These are phyloP conservation scores for Trifolium repens DNA, from an alignment of 306 rosid genomes.

Conservation along the genomic window DNA sequence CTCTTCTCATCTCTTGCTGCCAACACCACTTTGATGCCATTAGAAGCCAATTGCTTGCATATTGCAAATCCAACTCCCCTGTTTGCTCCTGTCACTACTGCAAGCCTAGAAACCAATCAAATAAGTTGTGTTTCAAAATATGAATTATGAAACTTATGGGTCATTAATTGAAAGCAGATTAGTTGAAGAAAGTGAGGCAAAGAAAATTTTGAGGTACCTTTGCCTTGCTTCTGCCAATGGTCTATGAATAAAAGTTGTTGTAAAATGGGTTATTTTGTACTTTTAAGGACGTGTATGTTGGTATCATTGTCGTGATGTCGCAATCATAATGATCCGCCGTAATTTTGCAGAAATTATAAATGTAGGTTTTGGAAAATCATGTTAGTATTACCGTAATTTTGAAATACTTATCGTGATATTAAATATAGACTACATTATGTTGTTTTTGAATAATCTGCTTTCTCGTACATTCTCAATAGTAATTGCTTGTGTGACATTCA, in stretches of 20 bases:
- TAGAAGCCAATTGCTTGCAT: constrained; percentile 33
- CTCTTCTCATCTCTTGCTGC: constrained; percentile 39
- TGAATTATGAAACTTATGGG: background rate
- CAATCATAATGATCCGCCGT: too few relatives aligned
- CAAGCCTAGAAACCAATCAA: constrained; percentile 6
- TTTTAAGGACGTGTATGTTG: too few relatives aligned
- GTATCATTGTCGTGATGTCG: too few relatives aligned
- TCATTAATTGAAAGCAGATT: background rate
- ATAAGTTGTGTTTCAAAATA: background rate
- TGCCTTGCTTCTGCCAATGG: background rate
- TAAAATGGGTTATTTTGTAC: background rate
- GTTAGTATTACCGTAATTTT: too few relatives aligned
- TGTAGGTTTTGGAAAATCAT: too few relatives aligned
- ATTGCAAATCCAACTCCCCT: constrained; percentile 35
- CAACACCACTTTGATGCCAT: constrained; percentile 27
- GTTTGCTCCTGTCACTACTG: constrained; percentile 39
- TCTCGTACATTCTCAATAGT: too few relatives aligned
- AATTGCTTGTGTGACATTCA: too few relatives aligned
- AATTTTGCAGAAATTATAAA: too few relatives aligned
- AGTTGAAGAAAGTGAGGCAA: background rate
- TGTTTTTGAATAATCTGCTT: too few relatives aligned
- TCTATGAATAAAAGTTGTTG: background rate
- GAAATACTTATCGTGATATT: too few relatives aligned
- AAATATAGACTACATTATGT: too few relatives aligned
- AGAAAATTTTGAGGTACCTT: background rate